Evolutionary conservation across 805 yeast species (phyloP).

Genomic region (Cyberlindnera veronae): DNA sequence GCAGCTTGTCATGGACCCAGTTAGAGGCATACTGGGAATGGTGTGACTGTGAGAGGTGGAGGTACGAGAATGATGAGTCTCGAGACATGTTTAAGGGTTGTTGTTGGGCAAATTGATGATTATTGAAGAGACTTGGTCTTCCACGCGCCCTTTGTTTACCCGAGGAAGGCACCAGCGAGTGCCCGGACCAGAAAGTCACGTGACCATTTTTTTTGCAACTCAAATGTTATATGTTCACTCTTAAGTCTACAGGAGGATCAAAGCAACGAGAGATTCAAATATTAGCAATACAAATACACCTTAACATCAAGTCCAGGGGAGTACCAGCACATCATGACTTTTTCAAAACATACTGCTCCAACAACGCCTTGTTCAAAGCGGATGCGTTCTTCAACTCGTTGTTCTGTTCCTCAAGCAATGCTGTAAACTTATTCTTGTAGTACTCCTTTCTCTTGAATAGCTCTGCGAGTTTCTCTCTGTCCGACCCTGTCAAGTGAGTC

Average conservation of each 20-base stretch:
- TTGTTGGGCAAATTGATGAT: too few species aligned
- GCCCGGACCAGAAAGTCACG: too few species aligned
- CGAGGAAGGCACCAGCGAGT: too few species aligned
- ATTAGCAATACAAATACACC: too few species aligned
- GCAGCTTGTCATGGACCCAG: slow-evolving; percentile 29
- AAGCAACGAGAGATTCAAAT: too few species aligned
- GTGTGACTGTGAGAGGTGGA: slow-evolving; percentile 27
- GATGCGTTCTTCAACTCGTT: slow-evolving; percentile 5
- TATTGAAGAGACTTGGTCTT: too few species aligned
- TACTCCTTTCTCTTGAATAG: slow-evolving; percentile 22
- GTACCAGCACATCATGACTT: too few species aligned
- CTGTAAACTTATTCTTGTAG: slow-evolving; percentile 16
- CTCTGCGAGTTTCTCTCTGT: background rate
- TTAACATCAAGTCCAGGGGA: too few species aligned
- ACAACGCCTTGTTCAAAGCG: slow-evolving; percentile 6
- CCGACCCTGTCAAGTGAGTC: background rate
- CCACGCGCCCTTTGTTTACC: too few species aligned
- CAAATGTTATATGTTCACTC: too few species aligned
- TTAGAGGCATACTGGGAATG: slow-evolving; percentile 32
- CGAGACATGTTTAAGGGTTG: slow-evolving; percentile 26
- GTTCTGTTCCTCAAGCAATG: slow-evolving; percentile 13
- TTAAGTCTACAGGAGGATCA: too few species aligned
- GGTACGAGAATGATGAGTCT: slow-evolving; percentile 10
- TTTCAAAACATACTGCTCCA: slow-evolving; percentile 10
- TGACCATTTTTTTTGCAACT: too few species aligned